These are phyloP conservation scores for Sonneratia alba DNA, from an alignment of 345 rosid species.

Conservation along the genomic window DNA sequence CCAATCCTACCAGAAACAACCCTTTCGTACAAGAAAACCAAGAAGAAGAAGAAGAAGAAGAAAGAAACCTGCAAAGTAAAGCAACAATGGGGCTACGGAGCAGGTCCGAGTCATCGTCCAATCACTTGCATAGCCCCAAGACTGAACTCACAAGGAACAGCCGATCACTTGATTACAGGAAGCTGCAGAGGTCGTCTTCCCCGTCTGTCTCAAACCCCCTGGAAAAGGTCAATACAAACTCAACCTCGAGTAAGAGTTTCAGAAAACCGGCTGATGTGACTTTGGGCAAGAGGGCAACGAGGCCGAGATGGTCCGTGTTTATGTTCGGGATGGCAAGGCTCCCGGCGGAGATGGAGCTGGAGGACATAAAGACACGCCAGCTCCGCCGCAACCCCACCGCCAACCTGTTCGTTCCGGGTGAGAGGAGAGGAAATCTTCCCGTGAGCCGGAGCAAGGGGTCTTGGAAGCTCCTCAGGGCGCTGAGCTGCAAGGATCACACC, in stretches of 20 bases:
- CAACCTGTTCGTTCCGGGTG: constrained; percentile 21
- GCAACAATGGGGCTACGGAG: constrained; percentile 14
- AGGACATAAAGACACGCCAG: constrained; percentile 62
- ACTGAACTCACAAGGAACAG: constrained; percentile 32
- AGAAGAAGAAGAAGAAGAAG: not conserved
- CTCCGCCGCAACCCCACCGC: constrained; percentile 37
- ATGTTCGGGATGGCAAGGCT: constrained; percentile 56
- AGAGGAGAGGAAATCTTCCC: constrained; percentile 10
- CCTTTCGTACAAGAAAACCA: not conserved
- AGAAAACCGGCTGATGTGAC: constrained; percentile 11
- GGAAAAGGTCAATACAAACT: constrained; percentile 15
- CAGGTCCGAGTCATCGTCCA: constrained; percentile 52
- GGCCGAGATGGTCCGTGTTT: constrained; percentile 53
- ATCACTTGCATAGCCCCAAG: constrained; percentile 19
- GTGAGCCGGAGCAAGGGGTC: constrained; percentile 26
- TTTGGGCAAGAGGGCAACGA: constrained; percentile 10
- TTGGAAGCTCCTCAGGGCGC: constrained; percentile 44
- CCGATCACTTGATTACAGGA: constrained; percentile 49
- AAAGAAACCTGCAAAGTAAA: not conserved
- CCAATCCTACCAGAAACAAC: not conserved
- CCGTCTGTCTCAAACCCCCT: not conserved
- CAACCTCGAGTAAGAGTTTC: constrained; percentile 16
- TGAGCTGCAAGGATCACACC: constrained; percentile 52
- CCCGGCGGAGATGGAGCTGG: constrained; percentile 52
- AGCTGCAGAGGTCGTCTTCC: constrained; percentile 19